phyloP scores from a whole-genome alignment of 1,139 yeast genomes.

The Geotrichum aggregatum region DNA sequence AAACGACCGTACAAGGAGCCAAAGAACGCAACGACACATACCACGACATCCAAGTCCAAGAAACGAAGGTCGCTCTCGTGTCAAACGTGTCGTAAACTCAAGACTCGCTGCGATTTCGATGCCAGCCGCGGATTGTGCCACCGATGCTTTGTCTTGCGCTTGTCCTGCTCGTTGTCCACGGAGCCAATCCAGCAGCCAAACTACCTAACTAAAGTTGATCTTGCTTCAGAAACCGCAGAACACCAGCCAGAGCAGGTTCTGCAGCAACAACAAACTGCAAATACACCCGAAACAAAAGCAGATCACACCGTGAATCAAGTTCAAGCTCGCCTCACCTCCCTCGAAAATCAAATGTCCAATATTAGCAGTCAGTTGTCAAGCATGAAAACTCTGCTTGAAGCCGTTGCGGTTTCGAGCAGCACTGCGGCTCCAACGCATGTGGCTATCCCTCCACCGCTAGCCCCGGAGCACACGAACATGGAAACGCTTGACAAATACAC shows the following conservation, averaged over 20 bases:
- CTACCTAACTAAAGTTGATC: constrained; percentile 9
- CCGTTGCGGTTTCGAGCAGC: not conserved
- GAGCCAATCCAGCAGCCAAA: constrained; percentile 30
- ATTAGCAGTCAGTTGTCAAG: constrained; percentile 3
- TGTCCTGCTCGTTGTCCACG: constrained; percentile 46
- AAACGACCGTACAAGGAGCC: not conserved
- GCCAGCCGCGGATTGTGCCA: constrained; percentile 45
- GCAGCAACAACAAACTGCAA: not conserved
- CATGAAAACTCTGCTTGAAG: not conserved
- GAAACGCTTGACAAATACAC: constrained; percentile 10
- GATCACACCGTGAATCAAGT: not conserved
- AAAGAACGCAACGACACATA: not conserved
- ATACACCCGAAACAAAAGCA: not conserved
- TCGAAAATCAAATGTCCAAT: not conserved
- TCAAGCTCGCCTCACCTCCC: not conserved
- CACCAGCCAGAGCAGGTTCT: not conserved
- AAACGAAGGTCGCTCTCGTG: constrained; percentile 50
- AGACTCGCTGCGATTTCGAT: constrained; percentile 52
- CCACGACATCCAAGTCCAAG: constrained; percentile 2
- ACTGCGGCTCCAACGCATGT: not conserved
- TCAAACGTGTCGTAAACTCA: constrained; percentile 49
- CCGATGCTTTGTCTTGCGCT: constrained; percentile 45
- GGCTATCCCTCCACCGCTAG: not conserved
- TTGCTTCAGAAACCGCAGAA: not conserved
- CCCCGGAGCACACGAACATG: not conserved